phyloP scores from a whole-genome alignment of 1,284 basidiomycete species.

The Ustilago xerochloae region DNA sequence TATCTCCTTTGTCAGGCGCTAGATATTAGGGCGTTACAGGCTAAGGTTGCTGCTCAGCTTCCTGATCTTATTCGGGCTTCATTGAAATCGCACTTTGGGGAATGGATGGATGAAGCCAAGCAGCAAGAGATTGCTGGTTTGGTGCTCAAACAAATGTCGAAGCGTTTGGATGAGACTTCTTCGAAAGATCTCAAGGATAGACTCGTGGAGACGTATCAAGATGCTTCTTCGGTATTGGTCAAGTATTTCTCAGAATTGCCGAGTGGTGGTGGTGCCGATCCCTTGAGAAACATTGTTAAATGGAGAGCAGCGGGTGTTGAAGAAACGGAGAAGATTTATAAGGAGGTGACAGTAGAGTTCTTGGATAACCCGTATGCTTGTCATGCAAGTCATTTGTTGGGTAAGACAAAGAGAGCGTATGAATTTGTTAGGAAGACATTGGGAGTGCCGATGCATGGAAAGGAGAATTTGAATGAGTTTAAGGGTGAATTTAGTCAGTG shows the following conservation, averaged over 20 bases:
- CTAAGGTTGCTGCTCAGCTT: slow-evolving; percentile 42
- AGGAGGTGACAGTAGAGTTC: slow-evolving; percentile 51
- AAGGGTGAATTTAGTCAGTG: slow-evolving; percentile 46
- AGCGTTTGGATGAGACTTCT: slow-evolving; percentile 59
- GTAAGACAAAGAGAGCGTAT: slow-evolving; percentile 54
- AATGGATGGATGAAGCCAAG: slow-evolving; percentile 55
- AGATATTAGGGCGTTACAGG: slow-evolving; percentile 60
- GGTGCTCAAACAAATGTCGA: slow-evolving; percentile 50
- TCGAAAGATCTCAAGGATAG: slow-evolving; percentile 54
- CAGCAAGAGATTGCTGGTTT: slow-evolving; percentile 41
- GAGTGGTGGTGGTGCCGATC: slow-evolving; percentile 57
- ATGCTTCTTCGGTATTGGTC: slow-evolving; percentile 54
- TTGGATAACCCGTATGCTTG: slow-evolving; percentile 57
- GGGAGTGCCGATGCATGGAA: slow-evolving; percentile 62
- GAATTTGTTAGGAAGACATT: slow-evolving; percentile 59
- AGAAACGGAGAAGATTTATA: slow-evolving; percentile 52
- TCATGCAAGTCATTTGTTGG: slow-evolving; percentile 56
- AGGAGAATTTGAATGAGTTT: slow-evolving; percentile 60
- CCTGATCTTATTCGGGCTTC: slow-evolving; percentile 35
- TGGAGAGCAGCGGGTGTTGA: slow-evolving; percentile 55
- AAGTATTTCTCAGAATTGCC: slow-evolving; percentile 60
- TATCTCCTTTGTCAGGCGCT: slow-evolving; percentile 63
- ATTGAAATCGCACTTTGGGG: slow-evolving; percentile 52
- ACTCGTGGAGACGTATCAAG: slow-evolving; percentile 56
- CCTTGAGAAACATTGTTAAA: slow-evolving; percentile 58